phyloP scores from a whole-genome alignment of 768 basidiomycete species.

The Pisolithus microcarpus region DNA sequence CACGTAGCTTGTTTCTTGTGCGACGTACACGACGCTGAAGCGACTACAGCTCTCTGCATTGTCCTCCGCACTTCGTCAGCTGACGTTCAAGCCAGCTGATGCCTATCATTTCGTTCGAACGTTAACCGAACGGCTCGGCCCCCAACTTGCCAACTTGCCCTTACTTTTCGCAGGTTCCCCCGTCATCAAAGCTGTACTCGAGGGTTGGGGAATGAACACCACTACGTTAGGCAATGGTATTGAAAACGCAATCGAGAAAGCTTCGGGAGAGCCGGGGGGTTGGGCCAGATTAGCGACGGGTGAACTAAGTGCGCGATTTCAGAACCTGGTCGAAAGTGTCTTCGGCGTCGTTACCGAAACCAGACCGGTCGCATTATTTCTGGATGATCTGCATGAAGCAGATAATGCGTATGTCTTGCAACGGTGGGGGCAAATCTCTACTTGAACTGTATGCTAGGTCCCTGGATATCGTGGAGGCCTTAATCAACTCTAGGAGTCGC shows the following conservation, averaged over 20 bases:
- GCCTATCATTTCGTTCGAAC: slow-evolving; percentile 57
- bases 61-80: slow-evolving; percentile 63
- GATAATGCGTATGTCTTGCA: slow-evolving; percentile 50
- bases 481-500: slow-evolving; percentile 57
- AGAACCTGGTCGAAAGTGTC: slow-evolving; percentile 62
- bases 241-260: neutral
- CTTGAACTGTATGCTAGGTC: slow-evolving; percentile 34
- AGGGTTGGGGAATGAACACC: slow-evolving; percentile 44
- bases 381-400: slow-evolving; percentile 71
- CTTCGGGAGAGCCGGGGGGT: neutral
- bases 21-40: slow-evolving; percentile 1
- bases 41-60: slow-evolving; percentile 50
- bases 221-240: slow-evolving; percentile 43
- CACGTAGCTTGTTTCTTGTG: slow-evolving; percentile 20
- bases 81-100: slow-evolving; percentile 69
- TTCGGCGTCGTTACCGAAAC: slow-evolving; percentile 65
- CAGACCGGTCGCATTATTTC: slow-evolving; percentile 59
- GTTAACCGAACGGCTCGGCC: slow-evolving; percentile 55
- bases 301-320: slow-evolving; percentile 64
- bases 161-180: slow-evolving; percentile 67
- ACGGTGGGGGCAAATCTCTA: neutral
- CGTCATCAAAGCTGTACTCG: slow-evolving; percentile 58
- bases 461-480: slow-evolving; percentile 55
- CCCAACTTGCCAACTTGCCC: slow-evolving; percentile 62
- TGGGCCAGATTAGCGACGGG: slow-evolving; percentile 38